phyloP scores from a whole-genome alignment of 495 filamentous ascomycete species.

The Podospora appendiculata region DNA sequence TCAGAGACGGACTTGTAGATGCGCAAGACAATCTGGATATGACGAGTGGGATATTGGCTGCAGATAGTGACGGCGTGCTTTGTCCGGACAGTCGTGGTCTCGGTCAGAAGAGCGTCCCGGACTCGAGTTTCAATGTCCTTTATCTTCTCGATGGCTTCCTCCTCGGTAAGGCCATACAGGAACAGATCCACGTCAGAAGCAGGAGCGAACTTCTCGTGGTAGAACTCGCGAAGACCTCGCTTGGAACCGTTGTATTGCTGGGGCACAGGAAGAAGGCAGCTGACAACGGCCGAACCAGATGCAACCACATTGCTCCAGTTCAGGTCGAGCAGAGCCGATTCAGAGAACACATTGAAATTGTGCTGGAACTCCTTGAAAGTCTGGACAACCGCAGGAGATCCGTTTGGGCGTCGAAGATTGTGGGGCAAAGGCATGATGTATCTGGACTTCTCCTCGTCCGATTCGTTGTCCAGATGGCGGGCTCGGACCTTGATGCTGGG shows the following conservation, averaged over 20 bases:
- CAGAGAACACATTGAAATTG: slow-evolving; percentile 74
- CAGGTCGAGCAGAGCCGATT: slow-evolving; percentile 52
- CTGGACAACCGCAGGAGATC: slow-evolving; percentile 56
- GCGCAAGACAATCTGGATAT: slow-evolving; percentile 75
- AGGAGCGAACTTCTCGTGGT: slow-evolving; percentile 69
- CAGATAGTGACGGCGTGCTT: slow-evolving; percentile 78
- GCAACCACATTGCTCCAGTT: slow-evolving; percentile 74
- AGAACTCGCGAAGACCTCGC: slow-evolving; percentile 61
- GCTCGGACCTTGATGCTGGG: slow-evolving; percentile 51
- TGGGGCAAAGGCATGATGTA: slow-evolving; percentile 64
- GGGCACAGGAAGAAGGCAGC: slow-evolving; percentile 65
- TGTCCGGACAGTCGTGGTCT: slow-evolving; percentile 69
- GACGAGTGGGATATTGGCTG: slow-evolving; percentile 71
- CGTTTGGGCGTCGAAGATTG: slow-evolving; percentile 48
- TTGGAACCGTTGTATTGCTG: slow-evolving; percentile 55
- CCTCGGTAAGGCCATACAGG: slow-evolving; percentile 66
- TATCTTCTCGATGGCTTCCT: slow-evolving; percentile 72
- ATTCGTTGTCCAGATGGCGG: slow-evolving; percentile 52
- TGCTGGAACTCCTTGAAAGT: slow-evolving; percentile 60
- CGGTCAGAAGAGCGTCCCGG: slow-evolving; percentile 63
- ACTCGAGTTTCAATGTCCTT: slow-evolving; percentile 64
- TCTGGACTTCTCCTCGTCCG: slow-evolving; percentile 48
- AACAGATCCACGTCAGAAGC: slow-evolving; percentile 84
- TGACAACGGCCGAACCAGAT: slow-evolving; percentile 69
- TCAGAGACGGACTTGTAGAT: slow-evolving; percentile 75